These are phyloP conservation scores for Monilinia fructigena DNA, from an alignment of 2,329 filamentous ascomycete species.

Conservation along the genomic window DNA sequence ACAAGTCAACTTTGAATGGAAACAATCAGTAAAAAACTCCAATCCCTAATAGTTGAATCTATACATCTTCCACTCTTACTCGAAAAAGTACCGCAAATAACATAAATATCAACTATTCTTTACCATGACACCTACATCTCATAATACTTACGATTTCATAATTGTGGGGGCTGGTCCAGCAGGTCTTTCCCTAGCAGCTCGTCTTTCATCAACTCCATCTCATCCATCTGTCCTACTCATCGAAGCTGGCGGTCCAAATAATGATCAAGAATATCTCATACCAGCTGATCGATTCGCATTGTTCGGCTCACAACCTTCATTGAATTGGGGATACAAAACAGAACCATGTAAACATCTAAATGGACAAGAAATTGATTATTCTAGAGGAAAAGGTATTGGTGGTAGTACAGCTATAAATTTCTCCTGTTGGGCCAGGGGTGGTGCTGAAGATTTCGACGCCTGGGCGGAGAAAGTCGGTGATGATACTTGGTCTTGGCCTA, in stretches of 20 bases:
- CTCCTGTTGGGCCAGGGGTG: constrained; percentile 52
- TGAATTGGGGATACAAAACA: constrained; percentile 38
- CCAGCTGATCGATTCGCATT: constrained; percentile 54
- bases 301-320: constrained; percentile 43
- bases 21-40: too few species aligned
- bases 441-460: constrained; percentile 59
- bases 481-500: constrained; percentile 54
- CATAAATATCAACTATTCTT: neutral
- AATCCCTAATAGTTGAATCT: too few species aligned
- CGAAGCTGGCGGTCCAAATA: constrained; percentile 56
- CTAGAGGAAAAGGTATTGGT: constrained; percentile 43
- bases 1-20: too few species aligned
- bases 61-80: neutral
- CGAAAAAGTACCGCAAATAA: neutral
- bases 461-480: constrained; percentile 59
- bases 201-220: constrained; percentile 48
- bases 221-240: constrained; percentile 57
- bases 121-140: constrained; percentile 1
- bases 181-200: constrained; percentile 55
- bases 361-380: constrained; percentile 36
- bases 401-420: constrained; percentile 45
- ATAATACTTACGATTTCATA: constrained; percentile 17
- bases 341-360: constrained; percentile 33
- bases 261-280: constrained; percentile 48
- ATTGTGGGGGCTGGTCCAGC: constrained; percentile 54